Evolutionary conservation across 148 eudicot genomes (phyloP).

Genomic region (Oxyria digyna): DNA sequence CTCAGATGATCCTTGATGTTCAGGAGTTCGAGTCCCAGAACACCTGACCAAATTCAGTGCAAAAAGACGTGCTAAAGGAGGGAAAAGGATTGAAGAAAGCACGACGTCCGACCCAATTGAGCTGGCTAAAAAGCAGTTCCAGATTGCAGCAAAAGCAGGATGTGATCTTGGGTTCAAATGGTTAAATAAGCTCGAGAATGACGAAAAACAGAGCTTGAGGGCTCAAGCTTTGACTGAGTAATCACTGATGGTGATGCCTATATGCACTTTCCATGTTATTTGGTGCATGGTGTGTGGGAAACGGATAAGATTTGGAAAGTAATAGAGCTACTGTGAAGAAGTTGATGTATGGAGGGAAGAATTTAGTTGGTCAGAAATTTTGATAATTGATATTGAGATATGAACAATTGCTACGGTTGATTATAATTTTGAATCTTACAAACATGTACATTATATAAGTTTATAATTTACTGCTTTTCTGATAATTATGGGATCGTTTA

Average conservation of each 20-base stretch:
- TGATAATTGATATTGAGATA: too few species aligned
- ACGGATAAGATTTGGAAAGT: too few species aligned
- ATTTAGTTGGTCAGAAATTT: too few species aligned
- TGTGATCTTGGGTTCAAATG: conserved; percentile 86
- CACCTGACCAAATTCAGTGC: conserved; percentile 37
- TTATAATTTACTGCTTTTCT: too few species aligned
- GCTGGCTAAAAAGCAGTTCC: conserved; percentile 72
- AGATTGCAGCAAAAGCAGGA: conserved; percentile 73
- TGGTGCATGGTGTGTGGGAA: too few species aligned
- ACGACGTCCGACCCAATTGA: conserved; percentile 27
- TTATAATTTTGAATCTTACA: too few species aligned
- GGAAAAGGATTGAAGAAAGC: conserved; percentile 18
- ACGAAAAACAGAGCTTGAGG: conserved; percentile 36
- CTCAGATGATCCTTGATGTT: not conserved
- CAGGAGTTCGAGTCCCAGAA: conserved; percentile 66
- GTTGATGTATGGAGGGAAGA: too few species aligned
- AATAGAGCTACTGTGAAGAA: too few species aligned
- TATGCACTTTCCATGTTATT: too few species aligned
- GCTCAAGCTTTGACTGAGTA: not conserved
- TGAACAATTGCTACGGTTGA: too few species aligned
- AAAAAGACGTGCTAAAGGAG: conserved; percentile 30
- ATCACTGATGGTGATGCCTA: not conserved
- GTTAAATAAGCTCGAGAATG: conserved; percentile 73
- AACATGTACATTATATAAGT: too few species aligned
- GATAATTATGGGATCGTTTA: too few species aligned